Evolutionary conservation across 768 basidiomycete genomes (phyloP).

Genomic region (Lactarius tabidus): DNA sequence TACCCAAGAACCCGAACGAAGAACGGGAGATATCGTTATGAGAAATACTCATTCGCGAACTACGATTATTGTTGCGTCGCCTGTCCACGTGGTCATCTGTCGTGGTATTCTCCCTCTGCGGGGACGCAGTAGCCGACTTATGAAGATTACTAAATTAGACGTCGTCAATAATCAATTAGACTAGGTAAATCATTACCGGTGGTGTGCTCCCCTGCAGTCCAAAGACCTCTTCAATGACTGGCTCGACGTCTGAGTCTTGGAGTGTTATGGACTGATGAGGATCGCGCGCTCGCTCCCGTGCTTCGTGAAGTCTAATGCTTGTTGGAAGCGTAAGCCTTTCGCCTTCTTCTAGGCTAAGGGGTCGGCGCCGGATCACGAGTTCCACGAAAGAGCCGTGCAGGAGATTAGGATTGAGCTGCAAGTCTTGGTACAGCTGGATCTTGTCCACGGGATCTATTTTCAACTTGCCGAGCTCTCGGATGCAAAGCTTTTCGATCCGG

Average conservation of each 20-base stretch:
- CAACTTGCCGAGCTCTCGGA: conserved; percentile 49
- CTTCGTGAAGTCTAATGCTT: conserved; percentile 45
- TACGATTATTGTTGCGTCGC: no score
- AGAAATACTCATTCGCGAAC: no score
- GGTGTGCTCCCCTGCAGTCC: no score
- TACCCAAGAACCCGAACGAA: no score
- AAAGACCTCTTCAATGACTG: no score
- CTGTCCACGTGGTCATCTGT: no score
- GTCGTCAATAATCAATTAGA: no score
- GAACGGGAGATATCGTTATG: no score
- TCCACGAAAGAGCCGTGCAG: conserved; percentile 50
- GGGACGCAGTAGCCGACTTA: no score
- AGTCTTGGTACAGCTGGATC: conserved; percentile 52
- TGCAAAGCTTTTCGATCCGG: conserved; percentile 46
- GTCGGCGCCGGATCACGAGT: conserved; percentile 47
- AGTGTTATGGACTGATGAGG: background rate
- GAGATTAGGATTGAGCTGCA: conserved; percentile 43
- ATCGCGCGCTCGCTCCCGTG: conserved; percentile 42
- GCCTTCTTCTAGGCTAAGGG: conserved; percentile 52
- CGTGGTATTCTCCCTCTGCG: no score
- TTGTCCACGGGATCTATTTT: conserved; percentile 48
- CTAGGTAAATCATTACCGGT: no score
- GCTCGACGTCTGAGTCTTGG: background rate
- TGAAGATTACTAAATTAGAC: no score
- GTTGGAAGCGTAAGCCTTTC: conserved; percentile 47